Percentiles rank a stretch among this genome's conserved stretches.
Evolutionary conservation across 1,139 yeast species (phyloP).

Genomic region (Eremothecium cymbalariae): DNA sequence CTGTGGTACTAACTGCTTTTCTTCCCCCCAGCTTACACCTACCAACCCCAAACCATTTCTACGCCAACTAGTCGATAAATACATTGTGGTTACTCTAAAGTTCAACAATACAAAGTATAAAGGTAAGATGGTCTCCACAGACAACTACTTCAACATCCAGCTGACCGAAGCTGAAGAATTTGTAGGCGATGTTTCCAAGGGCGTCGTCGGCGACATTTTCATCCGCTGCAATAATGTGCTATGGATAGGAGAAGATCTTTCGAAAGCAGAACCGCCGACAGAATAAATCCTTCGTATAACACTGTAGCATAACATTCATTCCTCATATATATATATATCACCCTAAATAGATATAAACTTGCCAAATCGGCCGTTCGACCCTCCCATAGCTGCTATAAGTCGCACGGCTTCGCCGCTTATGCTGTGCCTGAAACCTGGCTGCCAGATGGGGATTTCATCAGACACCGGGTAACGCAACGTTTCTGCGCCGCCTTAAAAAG

Average conservation of each 20-base stretch:
- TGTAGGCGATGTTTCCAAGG: constrained; percentile 45
- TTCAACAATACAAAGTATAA: constrained; percentile 90
- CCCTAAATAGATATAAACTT: too few species aligned
- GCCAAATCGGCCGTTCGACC: too few species aligned
- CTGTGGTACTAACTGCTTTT: constrained; percentile 8
- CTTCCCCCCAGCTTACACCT: constrained; percentile 52
- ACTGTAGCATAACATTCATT: too few species aligned
- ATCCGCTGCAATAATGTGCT: constrained; percentile 77
- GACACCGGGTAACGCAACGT: too few species aligned
- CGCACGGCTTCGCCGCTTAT: too few species aligned
- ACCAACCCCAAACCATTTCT: constrained; percentile 88
- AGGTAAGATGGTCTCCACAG: constrained; percentile 75
- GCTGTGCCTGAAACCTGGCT: too few species aligned
- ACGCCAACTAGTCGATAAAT: constrained; percentile 59
- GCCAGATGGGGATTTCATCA: too few species aligned
- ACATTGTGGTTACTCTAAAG: constrained; percentile 77
- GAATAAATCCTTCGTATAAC: too few species aligned
- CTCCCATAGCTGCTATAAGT: too few species aligned
- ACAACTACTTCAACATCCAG: constrained; percentile 87
- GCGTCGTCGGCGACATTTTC: constrained; percentile 70
- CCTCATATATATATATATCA: too few species aligned
- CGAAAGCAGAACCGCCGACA: constrained; percentile 9
- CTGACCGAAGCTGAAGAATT: constrained; percentile 62
- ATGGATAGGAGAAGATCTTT: constrained; percentile 43
- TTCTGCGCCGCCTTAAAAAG: too few species aligned